phyloP scores from a whole-genome alignment of 2,329 filamentous ascomycete genomes.

The Sclerotinia sclerotiorum region DNA sequence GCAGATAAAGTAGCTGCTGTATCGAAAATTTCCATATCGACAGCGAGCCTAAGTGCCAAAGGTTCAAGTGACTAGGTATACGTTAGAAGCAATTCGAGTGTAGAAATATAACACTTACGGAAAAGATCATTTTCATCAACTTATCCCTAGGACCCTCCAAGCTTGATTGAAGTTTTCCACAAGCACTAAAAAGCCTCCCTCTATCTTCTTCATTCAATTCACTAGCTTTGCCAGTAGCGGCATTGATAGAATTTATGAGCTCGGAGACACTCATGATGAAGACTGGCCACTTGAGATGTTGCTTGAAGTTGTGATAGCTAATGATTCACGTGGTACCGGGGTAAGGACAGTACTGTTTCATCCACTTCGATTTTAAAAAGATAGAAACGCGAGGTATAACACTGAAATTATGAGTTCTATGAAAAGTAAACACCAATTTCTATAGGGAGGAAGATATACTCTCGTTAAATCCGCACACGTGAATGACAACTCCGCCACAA shows the following conservation, averaged over 20 bases:
- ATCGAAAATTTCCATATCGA: constrained; percentile 20
- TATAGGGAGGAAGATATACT: neutral
- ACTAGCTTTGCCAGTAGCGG: neutral
- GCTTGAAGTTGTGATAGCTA: neutral
- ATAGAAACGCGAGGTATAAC: fast-evolving
- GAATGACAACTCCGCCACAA: neutral
- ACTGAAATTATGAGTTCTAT: neutral
- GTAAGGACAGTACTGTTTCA: neutral
- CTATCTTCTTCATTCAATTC: constrained; percentile 14
- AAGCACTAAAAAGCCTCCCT: neutral
- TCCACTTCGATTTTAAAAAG: neutral
- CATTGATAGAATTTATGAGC: constrained; percentile 16
- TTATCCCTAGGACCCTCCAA: constrained; percentile 8
- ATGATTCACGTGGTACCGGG: neutral
- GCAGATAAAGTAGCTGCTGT: neutral
- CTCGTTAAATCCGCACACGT: neutral
- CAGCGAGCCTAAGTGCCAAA: constrained; percentile 5
- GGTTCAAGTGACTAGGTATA: neutral
- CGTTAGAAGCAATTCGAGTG: neutral
- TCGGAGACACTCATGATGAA: constrained; percentile 2
- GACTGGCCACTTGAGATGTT: no score
- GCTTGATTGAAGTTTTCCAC: neutral
- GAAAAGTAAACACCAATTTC: neutral
- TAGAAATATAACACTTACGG: neutral
- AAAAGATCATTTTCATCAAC: neutral